Conservation (phyloP, 352 stramenopile genomes). For the Phytophthora colocasiae region DNA sequence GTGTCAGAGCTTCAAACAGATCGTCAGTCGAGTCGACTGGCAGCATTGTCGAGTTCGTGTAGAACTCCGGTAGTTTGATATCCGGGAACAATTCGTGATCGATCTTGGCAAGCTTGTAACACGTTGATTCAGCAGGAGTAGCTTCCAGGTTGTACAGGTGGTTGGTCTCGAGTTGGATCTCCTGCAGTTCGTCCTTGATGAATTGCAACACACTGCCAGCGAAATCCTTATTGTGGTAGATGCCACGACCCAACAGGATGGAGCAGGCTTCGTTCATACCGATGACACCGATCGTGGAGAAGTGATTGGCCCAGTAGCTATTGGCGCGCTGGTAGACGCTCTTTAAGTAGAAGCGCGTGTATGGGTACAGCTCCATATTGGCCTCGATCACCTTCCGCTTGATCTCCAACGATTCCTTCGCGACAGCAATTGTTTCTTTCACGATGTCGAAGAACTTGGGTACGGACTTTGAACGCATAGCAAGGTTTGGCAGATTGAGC, state of each 20-base stretch:
- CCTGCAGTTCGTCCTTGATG: conserved; percentile 41
- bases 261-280: conserved; percentile 41
- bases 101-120: conserved; percentile 41
- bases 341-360: conserved; percentile 41
- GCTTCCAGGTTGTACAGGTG: conserved; percentile 43
- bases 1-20: conserved; percentile 33
- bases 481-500: conserved; percentile 38
- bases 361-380: conserved; percentile 43
- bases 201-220: conserved; percentile 34
- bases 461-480: conserved; percentile 30
- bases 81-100: conserved; percentile 35
- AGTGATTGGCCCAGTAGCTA: conserved; percentile 44
- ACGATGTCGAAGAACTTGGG: conserved; percentile 36
- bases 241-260: conserved; percentile 34
- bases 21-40: conserved; percentile 39
- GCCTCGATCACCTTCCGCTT: conserved; percentile 39
- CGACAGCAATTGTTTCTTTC: conserved; percentile 33
- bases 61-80: conserved; percentile 33
- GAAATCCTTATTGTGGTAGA: conserved; percentile 44
- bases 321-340: conserved; percentile 36
- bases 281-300: conserved; percentile 42
- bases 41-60: conserved; percentile 45
- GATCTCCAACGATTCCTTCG: conserved; percentile 39
- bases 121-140: conserved; percentile 41
- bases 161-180: conserved; percentile 40